Conservation (phyloP, 768 basidiomycete species). For the Fomitopsis pulvina region DNA sequence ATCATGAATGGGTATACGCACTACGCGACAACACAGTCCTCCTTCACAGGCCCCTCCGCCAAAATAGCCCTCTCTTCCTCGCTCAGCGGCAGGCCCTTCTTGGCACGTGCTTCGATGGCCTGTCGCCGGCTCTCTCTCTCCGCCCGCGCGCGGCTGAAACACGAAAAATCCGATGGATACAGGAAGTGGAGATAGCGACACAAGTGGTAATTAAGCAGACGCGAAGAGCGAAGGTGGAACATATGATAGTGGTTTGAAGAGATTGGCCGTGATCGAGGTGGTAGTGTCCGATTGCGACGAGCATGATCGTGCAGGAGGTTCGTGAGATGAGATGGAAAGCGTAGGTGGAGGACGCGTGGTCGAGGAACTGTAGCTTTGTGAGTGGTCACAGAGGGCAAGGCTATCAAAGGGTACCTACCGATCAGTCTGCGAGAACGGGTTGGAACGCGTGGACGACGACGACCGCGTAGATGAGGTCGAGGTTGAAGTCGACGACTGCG, state of each 20-base stretch:
- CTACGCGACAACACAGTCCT: slow-evolving; percentile 39
- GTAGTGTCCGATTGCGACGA: not conserved
- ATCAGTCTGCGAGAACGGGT: slow-evolving; percentile 43
- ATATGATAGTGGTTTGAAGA: slow-evolving; percentile 35
- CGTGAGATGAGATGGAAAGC: not conserved
- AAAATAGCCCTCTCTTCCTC: slow-evolving; percentile 60
- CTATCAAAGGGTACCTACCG: slow-evolving; percentile 46
- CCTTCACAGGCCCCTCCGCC: slow-evolving; percentile 42
- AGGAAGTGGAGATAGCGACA: slow-evolving; percentile 11
- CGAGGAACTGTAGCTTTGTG: slow-evolving; percentile 54
- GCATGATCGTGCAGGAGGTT: not conserved
- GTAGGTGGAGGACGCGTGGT: slow-evolving; percentile 29
- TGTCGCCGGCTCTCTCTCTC: slow-evolving; percentile 65
- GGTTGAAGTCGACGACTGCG: slow-evolving; percentile 14
- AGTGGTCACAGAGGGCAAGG: slow-evolving; percentile 32
- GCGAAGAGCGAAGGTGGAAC: slow-evolving; percentile 65
- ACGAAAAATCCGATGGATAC: slow-evolving; percentile 12
- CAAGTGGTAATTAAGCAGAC: slow-evolving; percentile 41
- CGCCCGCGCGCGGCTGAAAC: slow-evolving; percentile 59
- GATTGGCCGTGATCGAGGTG: slow-evolving; percentile 6
- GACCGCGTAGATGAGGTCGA: slow-evolving; percentile 15
- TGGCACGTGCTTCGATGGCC: slow-evolving; percentile 66
- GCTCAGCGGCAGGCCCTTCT: slow-evolving; percentile 67
- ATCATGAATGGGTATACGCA: not conserved
- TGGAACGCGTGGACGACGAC: slow-evolving; percentile 19